Conservation (phyloP, 768 basidiomycete genomes). For the Lentinus brumalis region DNA sequence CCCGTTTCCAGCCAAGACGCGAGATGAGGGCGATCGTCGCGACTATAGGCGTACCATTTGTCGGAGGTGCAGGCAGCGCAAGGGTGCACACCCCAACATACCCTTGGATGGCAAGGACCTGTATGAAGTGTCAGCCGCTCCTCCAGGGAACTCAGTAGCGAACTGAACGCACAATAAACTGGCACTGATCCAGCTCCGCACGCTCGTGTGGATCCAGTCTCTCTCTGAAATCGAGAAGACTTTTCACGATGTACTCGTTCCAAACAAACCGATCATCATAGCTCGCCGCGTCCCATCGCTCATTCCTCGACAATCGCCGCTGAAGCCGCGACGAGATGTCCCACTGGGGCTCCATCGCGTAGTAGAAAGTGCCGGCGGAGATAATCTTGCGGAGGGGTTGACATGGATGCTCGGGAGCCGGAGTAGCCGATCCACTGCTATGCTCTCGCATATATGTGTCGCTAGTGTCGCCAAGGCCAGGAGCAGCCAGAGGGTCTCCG, state of each 20-base stretch:
- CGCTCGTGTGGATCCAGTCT: slow-evolving; percentile 70
- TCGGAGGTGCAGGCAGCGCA: slow-evolving; percentile 73
- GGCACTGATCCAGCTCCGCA: slow-evolving; percentile 76
- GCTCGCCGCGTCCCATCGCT: slow-evolving; percentile 44
- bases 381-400: slow-evolving; percentile 87
- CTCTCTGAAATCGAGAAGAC: slow-evolving; percentile 86
- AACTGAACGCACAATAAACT: slow-evolving; percentile 70
- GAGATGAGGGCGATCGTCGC: slow-evolving; percentile 83
- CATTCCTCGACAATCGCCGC: slow-evolving; percentile 51
- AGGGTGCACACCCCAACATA: slow-evolving; percentile 85
- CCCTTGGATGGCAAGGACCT: slow-evolving; percentile 94
- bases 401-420: slow-evolving; percentile 84
- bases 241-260: slow-evolving; percentile 90
- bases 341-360: slow-evolving; percentile 80
- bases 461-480: slow-evolving; percentile 53
- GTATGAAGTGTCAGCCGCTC: background rate
- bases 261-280: slow-evolving; percentile 91
- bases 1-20: slow-evolving; percentile 90
- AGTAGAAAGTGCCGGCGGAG: slow-evolving; percentile 92
- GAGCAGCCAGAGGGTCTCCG: slow-evolving; percentile 52
- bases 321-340: slow-evolving; percentile 86
- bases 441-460: slow-evolving; percentile 55
- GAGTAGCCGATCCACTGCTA: slow-evolving; percentile 34
- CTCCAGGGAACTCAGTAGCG: background rate
- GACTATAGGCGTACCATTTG: slow-evolving; percentile 68